Percentiles rank a stretch among this genome's conserved stretches.
Evolutionary conservation across 257 asterid genomes (phyloP).

Genomic region (Nicotiana undulata): DNA sequence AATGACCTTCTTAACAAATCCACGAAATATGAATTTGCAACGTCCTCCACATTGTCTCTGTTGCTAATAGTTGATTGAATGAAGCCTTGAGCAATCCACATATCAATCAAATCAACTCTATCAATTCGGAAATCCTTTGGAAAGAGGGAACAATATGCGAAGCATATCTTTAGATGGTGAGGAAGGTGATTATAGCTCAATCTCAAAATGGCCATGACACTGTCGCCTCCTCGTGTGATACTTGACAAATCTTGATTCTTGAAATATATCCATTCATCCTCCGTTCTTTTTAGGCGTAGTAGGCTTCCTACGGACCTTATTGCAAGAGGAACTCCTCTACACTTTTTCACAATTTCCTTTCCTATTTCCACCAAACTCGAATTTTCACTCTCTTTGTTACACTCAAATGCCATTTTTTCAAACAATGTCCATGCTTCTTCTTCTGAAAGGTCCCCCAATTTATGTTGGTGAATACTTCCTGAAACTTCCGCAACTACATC

Average conservation of each 20-base stretch:
- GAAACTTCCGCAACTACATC: neutral
- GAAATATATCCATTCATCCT: neutral
- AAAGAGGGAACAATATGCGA: neutral
- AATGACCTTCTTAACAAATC: neutral
- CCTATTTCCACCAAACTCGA: neutral
- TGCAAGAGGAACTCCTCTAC: conserved; percentile 4
- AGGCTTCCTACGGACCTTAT: neutral
- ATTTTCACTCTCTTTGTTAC: neutral
- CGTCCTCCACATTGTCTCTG: neutral
- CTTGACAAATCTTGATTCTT: neutral
- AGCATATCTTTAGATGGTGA: neutral
- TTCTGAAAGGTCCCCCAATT: neutral
- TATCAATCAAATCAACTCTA: neutral
- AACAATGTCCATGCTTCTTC: neutral
- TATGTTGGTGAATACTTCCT: neutral
- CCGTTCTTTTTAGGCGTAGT: neutral
- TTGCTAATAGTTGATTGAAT: neutral
- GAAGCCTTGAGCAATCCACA: conserved; percentile 13
- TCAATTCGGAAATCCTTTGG: neutral
- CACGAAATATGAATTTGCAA: neutral
- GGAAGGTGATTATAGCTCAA: conserved; percentile 11
- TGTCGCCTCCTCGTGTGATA: neutral
- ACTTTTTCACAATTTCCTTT: neutral
- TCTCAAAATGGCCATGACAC: conserved; percentile 2
- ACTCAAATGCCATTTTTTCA: neutral